These are phyloP conservation scores for Escallonia rubra DNA, from an alignment of 129 eudicot genomes.

Conservation along the genomic window DNA sequence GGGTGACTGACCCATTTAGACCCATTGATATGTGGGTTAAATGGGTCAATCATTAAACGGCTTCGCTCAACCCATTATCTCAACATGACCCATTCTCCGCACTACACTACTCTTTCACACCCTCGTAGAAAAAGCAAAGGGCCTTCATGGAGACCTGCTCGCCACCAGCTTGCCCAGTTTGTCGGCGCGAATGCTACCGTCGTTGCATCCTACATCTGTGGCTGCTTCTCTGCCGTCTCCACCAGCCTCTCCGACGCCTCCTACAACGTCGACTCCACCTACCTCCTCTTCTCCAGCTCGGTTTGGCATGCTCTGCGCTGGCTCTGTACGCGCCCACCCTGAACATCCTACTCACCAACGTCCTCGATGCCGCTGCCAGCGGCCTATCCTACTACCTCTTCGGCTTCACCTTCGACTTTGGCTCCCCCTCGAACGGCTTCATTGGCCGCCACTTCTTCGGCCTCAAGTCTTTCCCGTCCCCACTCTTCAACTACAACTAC, in stretches of 20 bases:
- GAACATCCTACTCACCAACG: constrained; percentile 47
- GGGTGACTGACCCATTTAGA: no score
- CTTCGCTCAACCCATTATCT: no score
- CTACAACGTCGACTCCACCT: constrained; percentile 46
- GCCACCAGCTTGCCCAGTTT: constrained; percentile 7
- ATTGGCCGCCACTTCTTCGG: constrained; percentile 48
- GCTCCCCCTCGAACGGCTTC: constrained; percentile 45
- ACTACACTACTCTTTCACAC: neutral
- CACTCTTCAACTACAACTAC: constrained; percentile 30
- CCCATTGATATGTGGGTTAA: no score
- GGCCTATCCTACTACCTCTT: constrained; percentile 44
- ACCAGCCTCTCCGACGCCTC: constrained; percentile 2
- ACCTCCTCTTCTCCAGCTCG: constrained; percentile 52
- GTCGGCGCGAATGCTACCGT: constrained; percentile 20
- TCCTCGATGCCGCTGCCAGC: constrained; percentile 54
- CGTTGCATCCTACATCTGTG: constrained; percentile 42
- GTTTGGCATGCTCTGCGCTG: constrained; percentile 66
- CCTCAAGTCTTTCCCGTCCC: constrained; percentile 24
- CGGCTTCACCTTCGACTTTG: constrained; percentile 53
- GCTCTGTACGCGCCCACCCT: constrained; percentile 38
- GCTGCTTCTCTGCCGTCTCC: constrained; percentile 28
- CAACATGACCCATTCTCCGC: no score
- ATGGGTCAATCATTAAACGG: no score
- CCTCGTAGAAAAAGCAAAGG: neutral
- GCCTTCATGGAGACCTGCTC: constrained; percentile 4